A percentile compares a stretch with the other conserved stretches of the same genome.
Evolutionary conservation across 495 filamentous ascomycete genomes (phyloP).

Genomic region (Aspergillus incahuasiensis): DNA sequence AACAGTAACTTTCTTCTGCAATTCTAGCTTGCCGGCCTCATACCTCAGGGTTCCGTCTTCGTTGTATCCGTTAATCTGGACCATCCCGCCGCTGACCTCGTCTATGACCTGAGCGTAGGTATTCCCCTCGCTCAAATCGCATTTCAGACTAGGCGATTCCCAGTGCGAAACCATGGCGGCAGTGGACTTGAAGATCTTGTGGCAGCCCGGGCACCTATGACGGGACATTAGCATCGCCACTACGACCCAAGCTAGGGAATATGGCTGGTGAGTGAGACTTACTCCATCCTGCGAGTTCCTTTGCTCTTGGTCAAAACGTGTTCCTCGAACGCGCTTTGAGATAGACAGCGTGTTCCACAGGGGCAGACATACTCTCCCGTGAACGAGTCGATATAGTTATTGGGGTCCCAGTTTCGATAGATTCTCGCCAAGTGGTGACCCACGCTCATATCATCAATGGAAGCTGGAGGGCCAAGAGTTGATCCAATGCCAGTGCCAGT

Average conservation of each 20-base stretch:
- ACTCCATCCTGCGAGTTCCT: constrained; percentile 11
- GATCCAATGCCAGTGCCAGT: no score
- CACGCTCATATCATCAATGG: background rate
- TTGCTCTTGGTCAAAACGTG: constrained; percentile 21
- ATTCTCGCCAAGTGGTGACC: constrained; percentile 14
- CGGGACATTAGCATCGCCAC: background rate
- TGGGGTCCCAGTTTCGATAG: constrained; percentile 21
- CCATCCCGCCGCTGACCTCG: constrained; percentile 46
- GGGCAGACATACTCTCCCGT: constrained; percentile 21
- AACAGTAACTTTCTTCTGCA: background rate
- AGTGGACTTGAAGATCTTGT: constrained; percentile 38
- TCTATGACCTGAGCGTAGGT: constrained; percentile 40
- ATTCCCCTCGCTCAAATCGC: constrained; percentile 33
- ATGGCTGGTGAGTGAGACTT: background rate
- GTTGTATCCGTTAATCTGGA: constrained; percentile 25
- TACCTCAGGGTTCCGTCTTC: constrained; percentile 26
- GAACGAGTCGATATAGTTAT: constrained; percentile 21
- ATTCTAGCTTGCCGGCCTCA: constrained; percentile 15
- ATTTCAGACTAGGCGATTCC: constrained; percentile 40
- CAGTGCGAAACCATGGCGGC: constrained; percentile 46
- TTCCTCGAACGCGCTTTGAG: constrained; percentile 14
- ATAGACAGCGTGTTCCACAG: constrained; percentile 18
- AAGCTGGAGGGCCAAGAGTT: background rate
- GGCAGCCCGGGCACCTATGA: constrained; percentile 40
- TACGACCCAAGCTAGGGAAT: background rate